Conservation (phyloP, 2,329 filamentous ascomycete species). For the Xylaria arbuscula region DNA sequence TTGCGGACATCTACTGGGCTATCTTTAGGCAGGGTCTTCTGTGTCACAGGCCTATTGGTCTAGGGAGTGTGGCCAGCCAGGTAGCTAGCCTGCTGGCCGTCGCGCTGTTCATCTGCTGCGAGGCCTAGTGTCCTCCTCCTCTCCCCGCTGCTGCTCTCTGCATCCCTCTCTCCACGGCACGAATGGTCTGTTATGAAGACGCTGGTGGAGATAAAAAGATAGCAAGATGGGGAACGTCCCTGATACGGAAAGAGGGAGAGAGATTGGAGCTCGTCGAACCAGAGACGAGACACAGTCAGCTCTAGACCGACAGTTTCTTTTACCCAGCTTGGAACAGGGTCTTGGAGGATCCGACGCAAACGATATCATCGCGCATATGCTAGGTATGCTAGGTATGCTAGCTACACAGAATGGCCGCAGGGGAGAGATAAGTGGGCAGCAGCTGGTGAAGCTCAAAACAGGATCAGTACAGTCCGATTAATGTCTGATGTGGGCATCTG, state of each 20-base stretch:
- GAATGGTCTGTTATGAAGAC: conserved; percentile 10
- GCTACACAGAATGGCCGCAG: conserved; percentile 25
- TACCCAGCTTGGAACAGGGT: conserved; percentile 33
- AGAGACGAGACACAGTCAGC: conserved; percentile 36
- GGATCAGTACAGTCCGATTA: conserved; percentile 14
- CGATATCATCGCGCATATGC: conserved; percentile 38
- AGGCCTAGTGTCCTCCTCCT: neutral
- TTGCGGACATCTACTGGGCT: conserved; percentile 20
- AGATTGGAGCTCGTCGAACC: conserved; percentile 14
- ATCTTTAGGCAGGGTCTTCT: conserved; percentile 20
- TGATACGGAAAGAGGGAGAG: conserved; percentile 29
- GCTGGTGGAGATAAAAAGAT: conserved; percentile 22
- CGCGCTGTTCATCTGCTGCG: conserved; percentile 11
- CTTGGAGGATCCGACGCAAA: conserved; percentile 33
- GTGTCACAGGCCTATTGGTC: conserved; percentile 36
- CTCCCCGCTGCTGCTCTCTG: neutral
- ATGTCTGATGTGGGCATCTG: conserved; percentile 21
- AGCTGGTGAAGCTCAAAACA: conserved; percentile 29
- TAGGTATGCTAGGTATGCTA: neutral
- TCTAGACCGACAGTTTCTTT: conserved; percentile 34
- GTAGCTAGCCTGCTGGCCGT: conserved; percentile 4
- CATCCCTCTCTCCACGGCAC: neutral
- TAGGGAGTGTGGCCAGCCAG: neutral
- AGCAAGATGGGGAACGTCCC: conserved; percentile 27
- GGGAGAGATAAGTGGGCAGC: conserved; percentile 17